A percentile compares a stretch with the other conserved stretches of the same genome.
Evolutionary conservation across 2,329 filamentous ascomycete species (phyloP).

Genomic region (Exophiala xenobiotica): DNA sequence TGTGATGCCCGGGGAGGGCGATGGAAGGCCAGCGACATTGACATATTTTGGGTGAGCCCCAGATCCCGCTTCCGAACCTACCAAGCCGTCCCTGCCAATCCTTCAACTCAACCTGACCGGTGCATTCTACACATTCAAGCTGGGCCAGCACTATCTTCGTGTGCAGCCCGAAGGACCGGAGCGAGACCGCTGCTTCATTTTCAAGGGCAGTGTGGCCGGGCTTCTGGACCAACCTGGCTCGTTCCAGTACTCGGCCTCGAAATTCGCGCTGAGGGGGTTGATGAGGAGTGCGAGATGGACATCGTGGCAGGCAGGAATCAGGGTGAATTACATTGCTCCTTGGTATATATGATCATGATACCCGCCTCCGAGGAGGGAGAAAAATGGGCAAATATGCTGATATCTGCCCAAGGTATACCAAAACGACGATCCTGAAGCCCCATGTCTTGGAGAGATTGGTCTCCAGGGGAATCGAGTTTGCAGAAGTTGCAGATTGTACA

Average conservation of each 20-base stretch:
- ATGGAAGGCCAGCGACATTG: neutral
- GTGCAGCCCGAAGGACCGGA: slow-evolving; percentile 24
- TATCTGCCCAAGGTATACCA: slow-evolving; percentile 34
- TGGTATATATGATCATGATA: slow-evolving; percentile 26
- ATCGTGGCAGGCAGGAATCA: slow-evolving; percentile 39
- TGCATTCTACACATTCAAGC: slow-evolving; percentile 18
- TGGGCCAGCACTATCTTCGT: slow-evolving; percentile 36
- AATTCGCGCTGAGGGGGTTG: slow-evolving; percentile 40
- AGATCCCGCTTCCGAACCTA: slow-evolving; percentile 18
- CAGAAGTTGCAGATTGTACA: slow-evolving; percentile 7
- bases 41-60: slow-evolving; percentile 36
- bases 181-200: slow-evolving; percentile 30
- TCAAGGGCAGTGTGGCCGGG: slow-evolving; percentile 37
- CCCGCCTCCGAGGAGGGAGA: neutral
- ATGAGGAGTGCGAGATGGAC: slow-evolving; percentile 37
- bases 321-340: slow-evolving; percentile 40
- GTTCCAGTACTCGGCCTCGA: slow-evolving; percentile 38
- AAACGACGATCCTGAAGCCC: slow-evolving; percentile 35
- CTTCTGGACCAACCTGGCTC: slow-evolving; percentile 36
- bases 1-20: slow-evolving; percentile 35
- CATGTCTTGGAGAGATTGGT: slow-evolving; percentile 30
- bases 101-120: slow-evolving; percentile 29
- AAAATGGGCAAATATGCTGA: slow-evolving; percentile 14
- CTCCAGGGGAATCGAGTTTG: slow-evolving; percentile 12
- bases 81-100: slow-evolving; percentile 36